phyloP scores from a whole-genome alignment of 2,329 filamentous ascomycete genomes.

The Rugonectria rugulosa region DNA sequence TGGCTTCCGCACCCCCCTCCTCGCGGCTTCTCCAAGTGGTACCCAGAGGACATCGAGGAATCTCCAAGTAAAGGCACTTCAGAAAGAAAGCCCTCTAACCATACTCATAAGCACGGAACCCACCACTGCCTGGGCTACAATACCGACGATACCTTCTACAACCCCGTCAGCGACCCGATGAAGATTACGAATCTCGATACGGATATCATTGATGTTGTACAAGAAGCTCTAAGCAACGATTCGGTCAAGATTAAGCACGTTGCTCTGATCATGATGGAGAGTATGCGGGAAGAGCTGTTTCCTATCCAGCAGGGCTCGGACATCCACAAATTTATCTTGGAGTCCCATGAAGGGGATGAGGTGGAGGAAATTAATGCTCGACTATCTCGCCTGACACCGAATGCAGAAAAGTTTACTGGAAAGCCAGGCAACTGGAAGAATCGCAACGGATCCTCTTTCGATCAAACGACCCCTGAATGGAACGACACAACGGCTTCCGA shows the following conservation, averaged over 20 bases:
- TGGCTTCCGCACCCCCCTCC: constrained; percentile 41
- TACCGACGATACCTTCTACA: constrained; percentile 44
- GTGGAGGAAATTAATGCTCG: constrained; percentile 37
- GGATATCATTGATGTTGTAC: constrained; percentile 40
- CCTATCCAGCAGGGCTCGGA: constrained; percentile 51
- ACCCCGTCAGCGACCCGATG: constrained; percentile 48
- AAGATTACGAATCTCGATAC: constrained; percentile 50
- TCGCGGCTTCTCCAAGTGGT: constrained; percentile 41
- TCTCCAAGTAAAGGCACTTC: not conserved
- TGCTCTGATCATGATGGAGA: constrained; percentile 54
- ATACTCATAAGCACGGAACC: not conserved
- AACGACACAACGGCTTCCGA: constrained; percentile 2
- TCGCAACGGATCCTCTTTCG: constrained; percentile 32
- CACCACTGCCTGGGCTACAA: constrained; percentile 8
- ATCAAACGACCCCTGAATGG: constrained; percentile 36
- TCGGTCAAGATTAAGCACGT: constrained; percentile 53
- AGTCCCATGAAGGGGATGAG: constrained; percentile 40
- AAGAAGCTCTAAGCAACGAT: constrained; percentile 32
- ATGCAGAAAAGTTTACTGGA: constrained; percentile 22
- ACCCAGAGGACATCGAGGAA: constrained; percentile 9
- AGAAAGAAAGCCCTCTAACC: not conserved
- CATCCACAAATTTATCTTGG: constrained; percentile 45
- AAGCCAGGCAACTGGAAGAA: constrained; percentile 15
- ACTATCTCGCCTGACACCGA: constrained; percentile 36
- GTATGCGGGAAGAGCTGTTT: constrained; percentile 55